These are phyloP conservation scores for Dryadomyces quercivorus DNA, from an alignment of 2,329 filamentous ascomycete genomes.

Conservation along the genomic window DNA sequence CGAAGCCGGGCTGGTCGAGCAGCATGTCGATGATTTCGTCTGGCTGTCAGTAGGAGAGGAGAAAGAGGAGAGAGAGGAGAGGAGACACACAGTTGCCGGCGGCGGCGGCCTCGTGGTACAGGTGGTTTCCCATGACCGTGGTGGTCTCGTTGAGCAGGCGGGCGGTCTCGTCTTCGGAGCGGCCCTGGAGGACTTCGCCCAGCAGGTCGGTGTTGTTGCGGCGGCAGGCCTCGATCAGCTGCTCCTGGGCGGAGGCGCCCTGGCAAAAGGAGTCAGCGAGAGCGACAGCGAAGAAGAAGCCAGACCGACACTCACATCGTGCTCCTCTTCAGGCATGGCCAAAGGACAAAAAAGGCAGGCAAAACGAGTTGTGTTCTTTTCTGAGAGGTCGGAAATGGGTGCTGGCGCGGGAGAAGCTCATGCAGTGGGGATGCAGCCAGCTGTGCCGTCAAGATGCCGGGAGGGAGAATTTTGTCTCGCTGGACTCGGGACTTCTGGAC, in stretches of 20 bases:
- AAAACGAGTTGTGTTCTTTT: background rate
- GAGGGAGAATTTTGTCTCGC: background rate
- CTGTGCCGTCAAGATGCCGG: background rate
- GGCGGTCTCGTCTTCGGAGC: conserved; percentile 54
- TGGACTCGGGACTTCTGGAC: no score
- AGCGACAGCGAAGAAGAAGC: background rate
- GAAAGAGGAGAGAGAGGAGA: background rate
- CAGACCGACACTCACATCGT: background rate
- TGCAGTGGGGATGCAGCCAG: no score
- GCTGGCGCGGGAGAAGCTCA: no score
- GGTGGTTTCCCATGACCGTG: conserved; percentile 76
- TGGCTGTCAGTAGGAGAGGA: conserved; percentile 18
- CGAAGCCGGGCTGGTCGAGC: conserved; percentile 72
- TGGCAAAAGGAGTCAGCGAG: conserved; percentile 22
- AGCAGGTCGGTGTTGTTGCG: conserved; percentile 86
- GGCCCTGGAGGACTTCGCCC: conserved; percentile 54
- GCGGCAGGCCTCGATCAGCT: conserved; percentile 84
- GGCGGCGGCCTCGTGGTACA: conserved; percentile 78
- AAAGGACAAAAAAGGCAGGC: background rate
- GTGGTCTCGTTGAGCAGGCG: conserved; percentile 74
- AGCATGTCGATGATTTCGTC: conserved; percentile 73
- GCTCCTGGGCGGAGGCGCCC: conserved; percentile 77
- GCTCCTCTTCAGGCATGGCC: background rate
- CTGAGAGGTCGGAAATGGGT: no score
- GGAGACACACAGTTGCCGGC: conserved; percentile 68